phyloP scores from a whole-genome alignment of 1,284 basidiomycete genomes.

The Cryptococcus sp. region DNA sequence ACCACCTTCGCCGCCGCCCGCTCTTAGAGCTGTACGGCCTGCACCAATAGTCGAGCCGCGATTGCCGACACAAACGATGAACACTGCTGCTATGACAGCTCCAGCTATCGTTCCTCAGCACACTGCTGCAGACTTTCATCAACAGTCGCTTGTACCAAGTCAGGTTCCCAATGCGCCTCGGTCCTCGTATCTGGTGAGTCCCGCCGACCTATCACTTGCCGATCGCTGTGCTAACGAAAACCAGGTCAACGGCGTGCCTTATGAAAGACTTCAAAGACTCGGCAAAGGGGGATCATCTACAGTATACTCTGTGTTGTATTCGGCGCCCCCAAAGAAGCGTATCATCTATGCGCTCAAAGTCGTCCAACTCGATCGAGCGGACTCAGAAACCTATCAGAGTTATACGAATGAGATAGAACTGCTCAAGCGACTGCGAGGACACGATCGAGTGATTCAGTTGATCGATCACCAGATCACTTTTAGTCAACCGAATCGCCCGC shows the following conservation, averaged over 20 bases:
- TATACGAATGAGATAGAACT: conserved; percentile 93
- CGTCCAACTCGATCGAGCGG: conserved; percentile 80
- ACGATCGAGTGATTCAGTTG: conserved; percentile 82
- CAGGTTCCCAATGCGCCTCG: neutral
- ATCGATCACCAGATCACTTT: conserved; percentile 76
- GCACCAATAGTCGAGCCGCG: conserved; percentile 12
- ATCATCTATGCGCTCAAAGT: conserved; percentile 86
- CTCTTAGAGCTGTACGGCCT: conserved; percentile 14
- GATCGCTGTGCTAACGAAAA: neutral
- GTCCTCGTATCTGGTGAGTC: neutral
- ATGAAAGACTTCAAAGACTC: conserved; percentile 79
- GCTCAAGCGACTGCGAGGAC: conserved; percentile 81
- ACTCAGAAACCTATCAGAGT: conserved; percentile 80
- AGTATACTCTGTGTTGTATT: conserved; percentile 81
- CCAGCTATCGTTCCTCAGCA: neutral
- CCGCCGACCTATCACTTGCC: neutral
- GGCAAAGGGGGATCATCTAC: conserved; percentile 92
- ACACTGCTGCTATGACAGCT: neutral
- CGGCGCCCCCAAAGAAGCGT: conserved; percentile 57
- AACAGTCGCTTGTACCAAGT: neutral
- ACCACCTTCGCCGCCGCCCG: neutral
- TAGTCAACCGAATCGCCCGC: conserved; percentile 63
- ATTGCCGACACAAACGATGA: neutral
- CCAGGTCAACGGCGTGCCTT: conserved; percentile 75
- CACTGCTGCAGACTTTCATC: neutral